Evolutionary conservation across 371 early-diverging fungal genomes (phyloP).

Genomic region (Mortierella sp.): DNA sequence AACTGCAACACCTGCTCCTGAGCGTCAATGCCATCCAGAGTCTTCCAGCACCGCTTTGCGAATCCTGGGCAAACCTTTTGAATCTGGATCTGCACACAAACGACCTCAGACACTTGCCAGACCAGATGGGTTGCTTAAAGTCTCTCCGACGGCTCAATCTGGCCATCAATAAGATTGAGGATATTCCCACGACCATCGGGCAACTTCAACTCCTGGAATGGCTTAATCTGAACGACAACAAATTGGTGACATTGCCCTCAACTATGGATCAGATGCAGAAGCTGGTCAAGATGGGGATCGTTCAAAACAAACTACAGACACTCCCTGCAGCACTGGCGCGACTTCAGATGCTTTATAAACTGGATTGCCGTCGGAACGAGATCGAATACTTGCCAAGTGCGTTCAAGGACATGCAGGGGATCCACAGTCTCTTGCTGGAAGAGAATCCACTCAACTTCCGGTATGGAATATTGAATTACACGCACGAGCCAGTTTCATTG

Average conservation of each 20-base stretch:
- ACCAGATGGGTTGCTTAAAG: slow-evolving; percentile 53
- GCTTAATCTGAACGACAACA: slow-evolving; percentile 82
- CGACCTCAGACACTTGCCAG: slow-evolving; percentile 55
- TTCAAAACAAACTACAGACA: slow-evolving; percentile 66
- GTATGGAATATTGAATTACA: slow-evolving; percentile 29
- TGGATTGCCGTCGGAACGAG: slow-evolving; percentile 66
- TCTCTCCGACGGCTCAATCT: slow-evolving; percentile 69
- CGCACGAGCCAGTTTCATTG: slow-evolving; percentile 28
- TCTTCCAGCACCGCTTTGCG: slow-evolving; percentile 61
- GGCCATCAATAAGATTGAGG: slow-evolving; percentile 68
- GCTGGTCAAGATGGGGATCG: slow-evolving; percentile 78
- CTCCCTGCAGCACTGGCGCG: slow-evolving; percentile 63
- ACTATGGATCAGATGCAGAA: slow-evolving; percentile 63
- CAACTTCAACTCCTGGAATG: slow-evolving; percentile 65
- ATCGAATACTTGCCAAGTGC: slow-evolving; percentile 62
- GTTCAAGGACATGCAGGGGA: slow-evolving; percentile 52
- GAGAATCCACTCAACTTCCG: slow-evolving; percentile 42
- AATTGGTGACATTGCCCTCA: slow-evolving; percentile 62
- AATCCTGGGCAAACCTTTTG: slow-evolving; percentile 60
- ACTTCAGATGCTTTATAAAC: slow-evolving; percentile 58
- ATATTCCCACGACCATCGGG: slow-evolving; percentile 68
- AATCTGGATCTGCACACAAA: slow-evolving; percentile 78
- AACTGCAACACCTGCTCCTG: slow-evolving; percentile 66
- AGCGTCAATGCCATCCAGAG: slow-evolving; percentile 65
- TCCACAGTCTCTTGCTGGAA: slow-evolving; percentile 43